phyloP scores from a whole-genome alignment of 352 stramenopile species.

The Phytophthora idaei region DNA sequence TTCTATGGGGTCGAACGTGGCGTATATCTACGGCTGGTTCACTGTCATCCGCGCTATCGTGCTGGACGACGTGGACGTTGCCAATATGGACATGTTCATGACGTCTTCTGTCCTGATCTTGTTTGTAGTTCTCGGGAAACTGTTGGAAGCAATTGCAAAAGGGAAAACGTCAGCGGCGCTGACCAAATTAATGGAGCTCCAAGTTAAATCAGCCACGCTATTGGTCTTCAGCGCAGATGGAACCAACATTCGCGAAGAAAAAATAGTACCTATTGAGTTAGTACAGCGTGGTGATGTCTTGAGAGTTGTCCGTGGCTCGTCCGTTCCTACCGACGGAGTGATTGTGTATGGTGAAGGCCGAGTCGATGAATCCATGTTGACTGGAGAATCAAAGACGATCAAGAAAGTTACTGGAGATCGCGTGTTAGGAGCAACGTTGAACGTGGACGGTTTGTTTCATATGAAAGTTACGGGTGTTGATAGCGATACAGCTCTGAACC shows the following conservation, averaged over 20 bases:
- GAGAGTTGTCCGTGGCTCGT: slow-evolving; percentile 90
- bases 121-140: slow-evolving; percentile 98
- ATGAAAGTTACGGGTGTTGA: slow-evolving; percentile 92
- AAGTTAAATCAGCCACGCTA: slow-evolving; percentile 93
- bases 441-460: slow-evolving; percentile 89
- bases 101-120: slow-evolving; percentile 96
- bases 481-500: slow-evolving; percentile 91
- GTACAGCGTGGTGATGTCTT: slow-evolving; percentile 92
- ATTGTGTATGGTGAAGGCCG: slow-evolving; percentile 89
- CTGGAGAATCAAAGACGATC: slow-evolving; percentile 92
- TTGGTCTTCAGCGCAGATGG: slow-evolving; percentile 68
- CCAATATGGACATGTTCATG: slow-evolving; percentile 94
- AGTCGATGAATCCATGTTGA: slow-evolving; percentile 95
- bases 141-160: slow-evolving; percentile 92
- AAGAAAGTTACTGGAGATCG: slow-evolving; percentile 86
- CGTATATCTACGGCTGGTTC: slow-evolving; percentile 95
- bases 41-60: slow-evolving; percentile 74
- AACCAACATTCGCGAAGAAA: slow-evolving; percentile 58
- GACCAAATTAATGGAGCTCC: slow-evolving; percentile 94
- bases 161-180: slow-evolving; percentile 94
- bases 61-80: slow-evolving; percentile 57
- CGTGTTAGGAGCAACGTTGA: slow-evolving; percentile 90
- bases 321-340: slow-evolving; percentile 91
- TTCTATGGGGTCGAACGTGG: slow-evolving; percentile 93
- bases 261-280: slow-evolving; percentile 77